Evolutionary conservation across 176 grass and related monocot species (phyloP).

Genomic region (Musa schizocarpa): DNA sequence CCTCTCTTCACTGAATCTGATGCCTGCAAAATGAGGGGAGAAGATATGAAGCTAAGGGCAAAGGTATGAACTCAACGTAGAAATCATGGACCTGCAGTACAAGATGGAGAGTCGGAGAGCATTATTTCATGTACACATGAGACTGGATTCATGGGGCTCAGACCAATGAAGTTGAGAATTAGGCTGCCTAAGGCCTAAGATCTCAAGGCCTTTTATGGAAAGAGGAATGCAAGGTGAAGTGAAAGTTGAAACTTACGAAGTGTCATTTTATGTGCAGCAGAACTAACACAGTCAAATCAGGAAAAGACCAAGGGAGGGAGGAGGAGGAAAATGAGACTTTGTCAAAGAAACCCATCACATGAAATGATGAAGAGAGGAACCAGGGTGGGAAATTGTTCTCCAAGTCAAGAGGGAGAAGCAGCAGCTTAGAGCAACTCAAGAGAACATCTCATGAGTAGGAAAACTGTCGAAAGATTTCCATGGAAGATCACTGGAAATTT

Average conservation of each 20-base stretch:
- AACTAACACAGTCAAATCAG: background rate
- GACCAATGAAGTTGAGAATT: background rate
- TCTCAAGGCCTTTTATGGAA: background rate
- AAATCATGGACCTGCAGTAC: background rate
- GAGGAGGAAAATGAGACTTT: background rate
- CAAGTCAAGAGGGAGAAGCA: background rate
- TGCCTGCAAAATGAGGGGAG: conserved; percentile 9
- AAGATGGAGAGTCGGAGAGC: background rate
- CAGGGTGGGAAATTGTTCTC: background rate
- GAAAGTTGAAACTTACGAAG: conserved; percentile 14
- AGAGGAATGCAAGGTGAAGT: conserved; percentile 20
- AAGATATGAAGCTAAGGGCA: background rate
- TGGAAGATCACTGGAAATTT: background rate
- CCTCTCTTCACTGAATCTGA: conserved; percentile 1
- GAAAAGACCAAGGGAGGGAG: background rate
- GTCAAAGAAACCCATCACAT: background rate
- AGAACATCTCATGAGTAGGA: background rate
- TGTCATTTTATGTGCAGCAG: conserved; percentile 83
- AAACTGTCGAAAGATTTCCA: background rate
- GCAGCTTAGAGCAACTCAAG: background rate
- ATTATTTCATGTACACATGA: conserved; percentile 75
- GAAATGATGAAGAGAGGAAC: background rate
- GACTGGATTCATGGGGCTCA: conserved; percentile 3
- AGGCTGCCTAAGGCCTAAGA: background rate
- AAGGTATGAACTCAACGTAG: background rate